A percentile compares a stretch with the other conserved stretches of the same genome.
Evolutionary conservation across 2,329 filamentous ascomycete genomes (phyloP).

Genomic region (Talaromyces sp.): DNA sequence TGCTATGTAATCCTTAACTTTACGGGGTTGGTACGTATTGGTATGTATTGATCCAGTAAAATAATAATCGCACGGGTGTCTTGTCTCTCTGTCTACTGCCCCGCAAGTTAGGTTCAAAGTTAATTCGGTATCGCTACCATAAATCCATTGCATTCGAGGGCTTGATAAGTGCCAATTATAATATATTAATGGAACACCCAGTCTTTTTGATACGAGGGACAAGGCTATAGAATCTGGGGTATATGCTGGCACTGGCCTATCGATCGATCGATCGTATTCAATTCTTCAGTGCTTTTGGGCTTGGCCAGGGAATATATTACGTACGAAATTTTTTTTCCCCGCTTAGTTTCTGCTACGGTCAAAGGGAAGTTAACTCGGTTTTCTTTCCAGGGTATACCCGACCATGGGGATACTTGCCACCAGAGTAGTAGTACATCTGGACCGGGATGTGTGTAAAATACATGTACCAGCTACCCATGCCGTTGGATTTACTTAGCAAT

Average conservation of each 20-base stretch:
- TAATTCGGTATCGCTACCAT: background rate
- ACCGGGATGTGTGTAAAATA: background rate
- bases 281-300: background rate
- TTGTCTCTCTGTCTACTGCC: background rate
- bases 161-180: too few species aligned
- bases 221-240: too few species aligned
- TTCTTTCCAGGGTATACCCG: background rate
- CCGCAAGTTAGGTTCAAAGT: background rate
- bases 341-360: too few species aligned
- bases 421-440: too few species aligned
- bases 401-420: background rate
- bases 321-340: too few species aligned
- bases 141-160: too few species aligned
- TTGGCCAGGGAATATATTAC: too few species aligned
- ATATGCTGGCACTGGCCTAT: too few species aligned
- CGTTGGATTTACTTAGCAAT: background rate
- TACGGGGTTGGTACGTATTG: background rate
- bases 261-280: background rate
- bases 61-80: background rate
- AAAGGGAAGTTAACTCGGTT: background rate
- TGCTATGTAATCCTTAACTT: too few species aligned
- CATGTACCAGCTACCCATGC: background rate
- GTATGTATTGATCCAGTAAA: background rate
- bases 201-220: background rate
- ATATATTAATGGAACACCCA: background rate